phyloP scores from a whole-genome alignment of 345 rosid genomes.

The Hypericum perforatum region DNA sequence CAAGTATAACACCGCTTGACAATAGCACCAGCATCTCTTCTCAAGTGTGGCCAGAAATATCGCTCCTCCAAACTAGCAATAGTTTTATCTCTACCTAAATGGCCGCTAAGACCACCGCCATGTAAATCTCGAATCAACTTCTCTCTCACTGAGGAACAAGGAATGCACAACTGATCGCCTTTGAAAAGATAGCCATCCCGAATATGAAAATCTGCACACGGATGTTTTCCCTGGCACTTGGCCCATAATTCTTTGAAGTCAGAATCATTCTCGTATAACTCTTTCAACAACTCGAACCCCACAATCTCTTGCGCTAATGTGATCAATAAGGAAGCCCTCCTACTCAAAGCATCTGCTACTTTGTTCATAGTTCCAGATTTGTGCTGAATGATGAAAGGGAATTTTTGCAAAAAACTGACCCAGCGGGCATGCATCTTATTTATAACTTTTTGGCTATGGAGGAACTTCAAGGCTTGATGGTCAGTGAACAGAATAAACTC shows the following conservation, averaged over 20 bases:
- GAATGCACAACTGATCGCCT: too few relatives aligned
- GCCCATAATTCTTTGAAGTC: background rate
- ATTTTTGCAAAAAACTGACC: background rate
- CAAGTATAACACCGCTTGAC: too few relatives aligned
- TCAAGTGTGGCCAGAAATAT: too few relatives aligned
- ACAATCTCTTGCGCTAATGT: background rate
- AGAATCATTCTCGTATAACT: background rate
- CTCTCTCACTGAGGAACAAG: background rate
- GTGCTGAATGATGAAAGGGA: too few relatives aligned
- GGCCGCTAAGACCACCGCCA: background rate
- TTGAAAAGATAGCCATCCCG: background rate
- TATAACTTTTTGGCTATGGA: too few relatives aligned
- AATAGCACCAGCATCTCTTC: background rate
- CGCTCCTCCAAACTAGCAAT: too few relatives aligned
- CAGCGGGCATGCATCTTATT: too few relatives aligned
- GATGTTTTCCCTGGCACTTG: background rate
- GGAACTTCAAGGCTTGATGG: too few relatives aligned
- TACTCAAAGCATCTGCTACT: background rate
- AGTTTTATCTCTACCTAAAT: background rate
- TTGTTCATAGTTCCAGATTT: background rate
- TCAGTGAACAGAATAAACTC: too few relatives aligned
- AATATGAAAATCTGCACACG: background rate
- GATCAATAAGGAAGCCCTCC: background rate
- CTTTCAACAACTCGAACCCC: background rate
- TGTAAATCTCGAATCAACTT: background rate